phyloP scores from a whole-genome alignment of 768 basidiomycete species.

The Mycena latifolia region DNA sequence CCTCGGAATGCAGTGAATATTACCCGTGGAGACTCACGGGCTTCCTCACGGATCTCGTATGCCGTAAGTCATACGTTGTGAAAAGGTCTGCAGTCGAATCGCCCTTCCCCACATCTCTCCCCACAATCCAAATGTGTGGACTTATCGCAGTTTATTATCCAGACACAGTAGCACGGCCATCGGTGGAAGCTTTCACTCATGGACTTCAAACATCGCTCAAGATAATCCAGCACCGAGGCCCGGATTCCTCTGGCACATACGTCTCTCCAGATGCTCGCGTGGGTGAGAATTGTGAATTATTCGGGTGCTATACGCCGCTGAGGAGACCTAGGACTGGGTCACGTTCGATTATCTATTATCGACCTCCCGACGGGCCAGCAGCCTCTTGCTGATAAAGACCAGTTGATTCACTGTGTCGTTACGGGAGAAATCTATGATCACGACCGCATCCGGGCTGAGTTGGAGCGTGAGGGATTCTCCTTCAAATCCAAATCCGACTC shows the following conservation, averaged over 20 bases:
- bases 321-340: no score
- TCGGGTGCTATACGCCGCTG: no score
- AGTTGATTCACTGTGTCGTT: slow-evolving; percentile 30
- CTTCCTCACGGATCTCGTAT: no score
- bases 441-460: slow-evolving; percentile 32
- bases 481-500: slow-evolving; percentile 37
- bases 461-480: slow-evolving; percentile 21
- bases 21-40: no score
- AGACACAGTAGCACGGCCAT: slow-evolving; percentile 3
- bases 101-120: no score
- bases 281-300: no score
- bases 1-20: no score
- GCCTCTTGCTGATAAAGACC: slow-evolving; percentile 31
- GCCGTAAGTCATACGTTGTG: no score
- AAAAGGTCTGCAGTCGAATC: no score
- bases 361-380: slow-evolving; percentile 36
- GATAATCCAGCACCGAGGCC: slow-evolving; percentile 33
- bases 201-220: slow-evolving; percentile 23
- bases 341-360: slow-evolving; percentile 35
- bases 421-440: slow-evolving; percentile 38
- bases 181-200: background rate
- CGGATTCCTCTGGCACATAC: slow-evolving; percentile 32
- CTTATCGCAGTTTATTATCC: slow-evolving; percentile 25
- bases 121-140: slow-evolving; percentile 26
- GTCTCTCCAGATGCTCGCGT: slow-evolving; percentile 27